Percentiles rank a stretch among this genome's conserved stretches.
phyloP scores from a whole-genome alignment of 768 basidiomycete species.

The Thelephora ganbajun region DNA sequence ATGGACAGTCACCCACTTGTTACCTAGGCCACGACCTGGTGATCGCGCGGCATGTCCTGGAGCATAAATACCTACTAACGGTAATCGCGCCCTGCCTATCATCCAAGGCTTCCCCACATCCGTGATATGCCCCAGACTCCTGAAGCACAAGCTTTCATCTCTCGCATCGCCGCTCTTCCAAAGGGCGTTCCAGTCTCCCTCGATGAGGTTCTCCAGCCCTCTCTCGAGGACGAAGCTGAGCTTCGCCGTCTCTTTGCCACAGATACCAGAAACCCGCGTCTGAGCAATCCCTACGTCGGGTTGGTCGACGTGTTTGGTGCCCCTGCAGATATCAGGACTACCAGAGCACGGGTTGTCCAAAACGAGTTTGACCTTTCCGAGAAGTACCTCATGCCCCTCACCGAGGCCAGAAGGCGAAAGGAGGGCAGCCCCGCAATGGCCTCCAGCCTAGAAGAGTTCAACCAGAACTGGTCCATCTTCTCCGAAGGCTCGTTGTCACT shows the following conservation, averaged over 20 bases:
- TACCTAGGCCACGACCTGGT: too few species aligned
- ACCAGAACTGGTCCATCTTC: conserved; percentile 51
- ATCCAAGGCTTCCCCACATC: neutral
- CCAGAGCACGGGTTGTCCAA: conserved; percentile 33
- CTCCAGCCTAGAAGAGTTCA: conserved; percentile 38
- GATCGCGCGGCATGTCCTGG: too few species aligned
- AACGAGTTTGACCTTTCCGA: conserved; percentile 29
- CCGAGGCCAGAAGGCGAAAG: conserved; percentile 26
- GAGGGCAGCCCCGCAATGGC: conserved; percentile 39
- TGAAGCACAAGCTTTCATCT: conserved; percentile 16
- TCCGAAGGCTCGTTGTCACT: conserved; percentile 48
- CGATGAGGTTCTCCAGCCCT: conserved; percentile 32
- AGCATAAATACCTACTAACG: too few species aligned
- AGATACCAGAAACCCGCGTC: conserved; percentile 29
- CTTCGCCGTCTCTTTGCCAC: conserved; percentile 42
- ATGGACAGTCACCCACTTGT: too few species aligned
- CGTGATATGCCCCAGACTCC: conserved; percentile 13
- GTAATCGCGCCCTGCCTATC: too few species aligned
- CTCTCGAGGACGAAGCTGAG: conserved; percentile 41
- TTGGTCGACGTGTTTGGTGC: conserved; percentile 47
- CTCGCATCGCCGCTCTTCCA: conserved; percentile 13
- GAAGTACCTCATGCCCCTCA: conserved; percentile 42
- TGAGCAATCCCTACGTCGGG: conserved; percentile 36
- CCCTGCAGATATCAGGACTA: conserved; percentile 31
- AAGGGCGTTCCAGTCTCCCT: conserved; percentile 20